phyloP scores from a whole-genome alignment of 2,329 filamentous ascomycete genomes.

The Curvularia hawaiiensis region DNA sequence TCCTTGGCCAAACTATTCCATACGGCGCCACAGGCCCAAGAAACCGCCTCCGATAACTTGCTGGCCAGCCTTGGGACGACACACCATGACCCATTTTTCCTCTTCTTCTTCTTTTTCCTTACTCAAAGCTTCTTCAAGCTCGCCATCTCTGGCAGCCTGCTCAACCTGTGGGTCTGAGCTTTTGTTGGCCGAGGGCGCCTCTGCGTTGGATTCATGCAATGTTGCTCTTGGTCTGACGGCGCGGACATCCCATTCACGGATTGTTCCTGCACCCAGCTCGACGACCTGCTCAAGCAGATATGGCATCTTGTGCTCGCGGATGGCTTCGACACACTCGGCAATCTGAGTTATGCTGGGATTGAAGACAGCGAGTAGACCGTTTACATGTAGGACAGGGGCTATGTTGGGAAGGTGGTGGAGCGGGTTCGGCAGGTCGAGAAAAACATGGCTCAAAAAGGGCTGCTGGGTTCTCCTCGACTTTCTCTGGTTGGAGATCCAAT shows the following conservation, averaged over 20 bases:
- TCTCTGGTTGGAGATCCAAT: constrained; percentile 63
- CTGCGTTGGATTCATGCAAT: constrained; percentile 26
- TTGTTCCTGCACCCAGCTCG: constrained; percentile 61
- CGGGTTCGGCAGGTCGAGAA: constrained; percentile 74
- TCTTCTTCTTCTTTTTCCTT: constrained; percentile 35
- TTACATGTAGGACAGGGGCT: constrained; percentile 63
- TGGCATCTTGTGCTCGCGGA: constrained; percentile 60
- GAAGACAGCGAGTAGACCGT: constrained; percentile 72
- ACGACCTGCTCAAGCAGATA: constrained; percentile 64
- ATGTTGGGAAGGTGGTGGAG: constrained; percentile 59
- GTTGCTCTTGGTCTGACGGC: constrained; percentile 51
- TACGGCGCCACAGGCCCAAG: constrained; percentile 44
- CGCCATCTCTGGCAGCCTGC: constrained; percentile 35
- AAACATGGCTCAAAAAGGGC: constrained; percentile 72
- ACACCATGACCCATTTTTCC: constrained; percentile 45
- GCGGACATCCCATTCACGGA: constrained; percentile 69
- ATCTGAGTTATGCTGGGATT: constrained; percentile 81
- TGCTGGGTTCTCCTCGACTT: constrained; percentile 36
- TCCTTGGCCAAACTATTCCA: constrained; percentile 26
- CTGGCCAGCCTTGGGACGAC: constrained; percentile 45
- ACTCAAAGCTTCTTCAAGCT: constrained; percentile 33
- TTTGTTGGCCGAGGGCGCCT: constrained; percentile 17
- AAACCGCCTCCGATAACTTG: constrained; percentile 46
- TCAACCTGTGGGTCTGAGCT: constrained; percentile 24
- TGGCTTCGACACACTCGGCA: constrained; percentile 63